Conservation (phyloP, 2,329 filamentous ascomycete genomes). For the Falciphora oryzae region DNA sequence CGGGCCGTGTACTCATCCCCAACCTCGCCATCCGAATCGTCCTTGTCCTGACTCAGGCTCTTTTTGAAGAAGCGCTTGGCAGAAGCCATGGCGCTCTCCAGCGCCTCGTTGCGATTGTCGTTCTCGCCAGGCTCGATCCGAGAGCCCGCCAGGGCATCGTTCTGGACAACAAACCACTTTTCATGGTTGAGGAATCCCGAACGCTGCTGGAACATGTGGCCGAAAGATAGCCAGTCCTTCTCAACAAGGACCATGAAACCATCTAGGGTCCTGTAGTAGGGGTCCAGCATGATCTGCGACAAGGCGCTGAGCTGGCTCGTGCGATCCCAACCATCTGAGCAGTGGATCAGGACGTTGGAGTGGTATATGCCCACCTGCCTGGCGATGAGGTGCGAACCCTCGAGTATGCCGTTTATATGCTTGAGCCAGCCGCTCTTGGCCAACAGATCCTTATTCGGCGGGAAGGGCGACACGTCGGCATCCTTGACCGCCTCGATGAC, state of each 20-base stretch:
- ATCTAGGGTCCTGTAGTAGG: slow-evolving; percentile 88
- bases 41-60: slow-evolving; percentile 55
- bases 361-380: slow-evolving; percentile 86
- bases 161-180: slow-evolving; percentile 89
- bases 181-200: slow-evolving; percentile 83
- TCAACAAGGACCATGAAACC: slow-evolving; percentile 93
- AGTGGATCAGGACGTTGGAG: slow-evolving; percentile 93
- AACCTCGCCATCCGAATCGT: slow-evolving; percentile 53
- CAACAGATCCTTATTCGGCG: slow-evolving; percentile 75
- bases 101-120: slow-evolving; percentile 62
- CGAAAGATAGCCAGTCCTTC: slow-evolving; percentile 97
- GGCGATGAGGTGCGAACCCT: slow-evolving; percentile 79
- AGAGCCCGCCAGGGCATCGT: slow-evolving; percentile 64
- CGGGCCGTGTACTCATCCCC: slow-evolving; percentile 30
- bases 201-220: slow-evolving; percentile 95
- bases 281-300: slow-evolving; percentile 88
- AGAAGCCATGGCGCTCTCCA: slow-evolving; percentile 79
- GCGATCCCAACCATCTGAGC: slow-evolving; percentile 97
- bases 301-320: slow-evolving; percentile 91
- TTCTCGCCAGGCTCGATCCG: slow-evolving; percentile 57
- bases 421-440: slow-evolving; percentile 85
- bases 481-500: slow-evolving; percentile 90
- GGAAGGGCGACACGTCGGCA: slow-evolving; percentile 76
- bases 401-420: slow-evolving; percentile 78
- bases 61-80: slow-evolving; percentile 90